Evolutionary conservation across 345 rosid genomes (phyloP), one percentile per base, ranked within the genome.

Genomic region (Lumnitzera racemosa): DNA sequence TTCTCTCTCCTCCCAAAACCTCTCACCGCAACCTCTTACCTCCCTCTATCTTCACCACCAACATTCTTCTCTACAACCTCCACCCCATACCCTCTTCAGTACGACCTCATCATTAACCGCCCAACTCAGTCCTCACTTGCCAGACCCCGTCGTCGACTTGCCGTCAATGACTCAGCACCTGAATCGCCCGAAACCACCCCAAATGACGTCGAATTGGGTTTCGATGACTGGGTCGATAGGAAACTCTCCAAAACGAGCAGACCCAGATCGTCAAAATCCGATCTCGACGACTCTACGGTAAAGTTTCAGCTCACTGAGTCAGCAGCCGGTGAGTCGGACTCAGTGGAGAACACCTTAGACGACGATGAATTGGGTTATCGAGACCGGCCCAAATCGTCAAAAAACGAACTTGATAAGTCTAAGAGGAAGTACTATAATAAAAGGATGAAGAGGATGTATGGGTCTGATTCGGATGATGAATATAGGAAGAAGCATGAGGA

Each of bases 401-500:
- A 68, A 66, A 49, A 55, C 62, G 41, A 67, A 71, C 46, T 89
- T 96, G 94, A 82, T 36, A 94, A 84, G 76, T 73, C 91, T 15
- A 88, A 84, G 90, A 81, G 90, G 72, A 94, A 94, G 63, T 94
- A 90, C 50, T 90, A 90, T 29, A 86, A 64, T 25, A 90, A 88
- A 82, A 86, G 91, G 65, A 78, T 78, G 64, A 87, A 80, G 75
- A 82, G 96, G 53, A 78, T 90, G 77, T 94, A 87, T 65, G 99
- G 99, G 41, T 71, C 96, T 6, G 96, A 94, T 72, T 86, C 99
- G 5, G 99, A 94, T 51, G 96, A 89, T 46, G 99, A 81, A 48
- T 55, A 47, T 23, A 57, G 78, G 16, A 77, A 70, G 61, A 58
- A 51, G 15, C 24, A 53, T 14, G 87, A 88, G 24, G 90, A 79